phyloP scores from a whole-genome alignment of 192 early-diverging fungal species.

The Entrophospora sp. region DNA sequence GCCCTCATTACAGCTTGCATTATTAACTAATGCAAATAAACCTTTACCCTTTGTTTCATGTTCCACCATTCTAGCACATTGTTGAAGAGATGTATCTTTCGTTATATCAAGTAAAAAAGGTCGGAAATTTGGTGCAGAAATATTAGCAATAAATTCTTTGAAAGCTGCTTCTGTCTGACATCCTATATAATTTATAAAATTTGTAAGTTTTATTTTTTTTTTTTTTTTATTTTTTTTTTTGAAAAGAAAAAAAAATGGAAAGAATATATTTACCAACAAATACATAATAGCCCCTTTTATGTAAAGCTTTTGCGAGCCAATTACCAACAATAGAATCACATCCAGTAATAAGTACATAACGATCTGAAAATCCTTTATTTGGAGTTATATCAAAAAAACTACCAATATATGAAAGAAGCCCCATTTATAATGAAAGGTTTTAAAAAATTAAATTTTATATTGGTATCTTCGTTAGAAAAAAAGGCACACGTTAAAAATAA shows the following conservation, averaged over 20 bases:
- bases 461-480: too few species aligned
- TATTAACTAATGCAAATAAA: conserved; percentile 18
- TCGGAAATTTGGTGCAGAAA: background rate
- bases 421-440: too few species aligned
- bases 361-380: conserved; percentile 16
- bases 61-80: conserved; percentile 10
- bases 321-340: conserved; percentile 21
- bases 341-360: conserved; percentile 19
- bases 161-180: conserved; percentile 13
- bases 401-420: conserved; percentile 17
- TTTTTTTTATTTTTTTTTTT: background rate
- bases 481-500: too few species aligned
- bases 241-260: background rate
- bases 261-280: conserved; percentile 6
- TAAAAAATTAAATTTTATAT: too few species aligned
- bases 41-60: conserved; percentile 18
- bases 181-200: background rate
- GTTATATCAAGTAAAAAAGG: conserved; percentile 21
- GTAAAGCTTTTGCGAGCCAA: conserved; percentile 19
- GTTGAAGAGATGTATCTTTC: conserved; percentile 18
- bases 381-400: conserved; percentile 11
- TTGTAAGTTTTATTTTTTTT: background rate
- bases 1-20: conserved; percentile 19
- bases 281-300: conserved; percentile 19
- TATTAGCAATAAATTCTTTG: conserved; percentile 1